Base-by-base conservation (phyloP, 2,329 filamentous ascomycete species). In the Alternaria infectoria region DNA sequence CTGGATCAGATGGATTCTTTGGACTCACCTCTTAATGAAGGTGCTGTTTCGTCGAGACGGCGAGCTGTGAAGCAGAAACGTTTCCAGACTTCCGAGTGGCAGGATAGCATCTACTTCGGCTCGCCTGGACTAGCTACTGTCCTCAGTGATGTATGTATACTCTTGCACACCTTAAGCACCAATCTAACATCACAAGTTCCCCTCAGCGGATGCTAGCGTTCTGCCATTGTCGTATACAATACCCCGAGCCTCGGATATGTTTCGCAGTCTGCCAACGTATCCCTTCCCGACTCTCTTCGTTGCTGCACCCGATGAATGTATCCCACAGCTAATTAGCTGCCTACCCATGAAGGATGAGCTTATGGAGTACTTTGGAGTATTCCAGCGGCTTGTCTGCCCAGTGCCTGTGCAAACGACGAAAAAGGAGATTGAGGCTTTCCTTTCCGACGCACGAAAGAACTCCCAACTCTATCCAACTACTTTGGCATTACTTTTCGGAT, bases 101-200 rank as follows among this genome's bases (percentile, higher is more conserved):
- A 79, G 32, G 81, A 84, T 60, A 84, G 81, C 59, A 76, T 84
- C 6, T 86, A 85, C 69, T 85, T 85, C 70, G 83, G 83, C 8
- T 83, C 80, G 46, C 83, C 84, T n/a, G 81, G 81, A 6, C 76
- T 85, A 45, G 82, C 81, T 12, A 85, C 78, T 63, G 80, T 85
- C 26, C 77, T 84, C 40, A 75, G 77, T 61, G 83, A 86, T 70
- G 83, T 84, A 76, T 28, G 45, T 44, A 28, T 52, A 54, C 3
- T 7, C 5, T 8, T 32, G 71, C 49, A 36, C 36, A 49, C 45
- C 28, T 25, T 6, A 54, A 11, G 15, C 17, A 11, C 13, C n/a
- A 32, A n/a, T 56, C 74, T 79, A 51, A 77, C 44, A 17, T 28
- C 11, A 23, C 9, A 61, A 82, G 83, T 85, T 84, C 62, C 81